Percentiles rank a stretch among this genome's conserved stretches.
Conservation (phyloP, 2,329 filamentous ascomycete species). For the Huntiella savannae region DNA sequence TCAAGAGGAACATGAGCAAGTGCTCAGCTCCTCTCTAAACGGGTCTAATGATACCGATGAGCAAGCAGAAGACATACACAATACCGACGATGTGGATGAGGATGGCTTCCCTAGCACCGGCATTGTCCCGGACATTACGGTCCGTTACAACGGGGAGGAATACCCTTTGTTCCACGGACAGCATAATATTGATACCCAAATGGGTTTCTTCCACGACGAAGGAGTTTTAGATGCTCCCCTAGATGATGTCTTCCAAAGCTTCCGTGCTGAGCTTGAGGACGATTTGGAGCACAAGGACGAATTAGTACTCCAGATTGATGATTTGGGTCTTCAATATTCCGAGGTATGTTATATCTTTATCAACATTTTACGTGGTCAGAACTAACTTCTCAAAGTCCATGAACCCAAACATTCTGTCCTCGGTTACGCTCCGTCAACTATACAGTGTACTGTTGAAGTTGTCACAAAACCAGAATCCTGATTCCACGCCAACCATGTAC, state of each 20-base stretch:
- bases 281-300: conserved; percentile 29
- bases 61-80: conserved; percentile 8
- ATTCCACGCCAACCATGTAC: conserved; percentile 22
- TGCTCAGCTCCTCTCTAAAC: conserved; percentile 1
- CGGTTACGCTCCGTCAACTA: conserved; percentile 23
- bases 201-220: conserved; percentile 27
- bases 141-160: conserved; percentile 25
- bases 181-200: conserved; percentile 15
- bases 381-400: conserved; percentile 20
- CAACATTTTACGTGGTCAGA: neutral
- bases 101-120: conserved; percentile 8
- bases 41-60: conserved; percentile 13
- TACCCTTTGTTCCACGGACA: conserved; percentile 22
- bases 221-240: conserved; percentile 26
- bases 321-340: conserved; percentile 32
- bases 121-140: conserved; percentile 20
- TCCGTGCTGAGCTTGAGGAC: conserved; percentile 27
- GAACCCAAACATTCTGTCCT: conserved; percentile 18
- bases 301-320: conserved; percentile 30
- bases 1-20: conserved; percentile 11
- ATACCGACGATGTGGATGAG: conserved; percentile 13
- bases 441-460: conserved; percentile 25
- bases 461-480: conserved; percentile 25
- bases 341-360: conserved; percentile 21
- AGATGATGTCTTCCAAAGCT: conserved; percentile 24